phyloP scores from a whole-genome alignment of 1,284 basidiomycete genomes.

The Prillingera fragicola region DNA sequence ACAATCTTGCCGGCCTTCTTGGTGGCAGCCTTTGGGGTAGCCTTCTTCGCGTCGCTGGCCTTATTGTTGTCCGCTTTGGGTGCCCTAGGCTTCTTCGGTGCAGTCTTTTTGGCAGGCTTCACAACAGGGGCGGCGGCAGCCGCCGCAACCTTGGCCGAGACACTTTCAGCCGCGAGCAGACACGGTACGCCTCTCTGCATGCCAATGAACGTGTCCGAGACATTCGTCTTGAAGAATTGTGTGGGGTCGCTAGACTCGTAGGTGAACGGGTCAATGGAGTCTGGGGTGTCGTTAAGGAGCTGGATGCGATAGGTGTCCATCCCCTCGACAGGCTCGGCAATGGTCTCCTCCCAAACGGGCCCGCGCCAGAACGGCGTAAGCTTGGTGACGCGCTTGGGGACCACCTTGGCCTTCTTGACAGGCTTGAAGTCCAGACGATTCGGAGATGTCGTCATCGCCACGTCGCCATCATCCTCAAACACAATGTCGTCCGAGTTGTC shows the following conservation, averaged over 20 bases:
- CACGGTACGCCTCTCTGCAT: conserved; percentile 25
- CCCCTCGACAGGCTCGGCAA: conserved; percentile 35
- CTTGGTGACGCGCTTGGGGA: conserved; percentile 40
- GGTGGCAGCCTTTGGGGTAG: too few species aligned
- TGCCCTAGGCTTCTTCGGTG: too few species aligned
- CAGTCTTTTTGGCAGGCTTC: too few species aligned
- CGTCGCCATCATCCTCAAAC: conserved; percentile 34
- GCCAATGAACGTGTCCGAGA: conserved; percentile 30
- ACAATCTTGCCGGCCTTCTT: too few species aligned
- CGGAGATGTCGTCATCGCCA: conserved; percentile 25
- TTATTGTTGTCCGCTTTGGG: too few species aligned
- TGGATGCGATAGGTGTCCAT: conserved; percentile 42
- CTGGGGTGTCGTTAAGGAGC: conserved; percentile 44
- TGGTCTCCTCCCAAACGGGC: conserved; percentile 40
- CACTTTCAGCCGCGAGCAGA: conserved; percentile 24
- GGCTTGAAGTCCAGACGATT: not conserved
- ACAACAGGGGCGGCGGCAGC: not conserved
- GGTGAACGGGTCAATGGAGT: conserved; percentile 42
- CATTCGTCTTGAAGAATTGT: conserved; percentile 29
- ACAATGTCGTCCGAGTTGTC: conserved; percentile 25
- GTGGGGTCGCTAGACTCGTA: conserved; percentile 28
- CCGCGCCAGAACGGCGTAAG: conserved; percentile 42
- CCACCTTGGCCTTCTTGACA: conserved; percentile 14
- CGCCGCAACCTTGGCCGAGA: not conserved
- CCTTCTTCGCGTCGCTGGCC: too few species aligned